Base-by-base conservation (phyloP, 208 protist genomes). In the Strigomonas galati region DNA sequence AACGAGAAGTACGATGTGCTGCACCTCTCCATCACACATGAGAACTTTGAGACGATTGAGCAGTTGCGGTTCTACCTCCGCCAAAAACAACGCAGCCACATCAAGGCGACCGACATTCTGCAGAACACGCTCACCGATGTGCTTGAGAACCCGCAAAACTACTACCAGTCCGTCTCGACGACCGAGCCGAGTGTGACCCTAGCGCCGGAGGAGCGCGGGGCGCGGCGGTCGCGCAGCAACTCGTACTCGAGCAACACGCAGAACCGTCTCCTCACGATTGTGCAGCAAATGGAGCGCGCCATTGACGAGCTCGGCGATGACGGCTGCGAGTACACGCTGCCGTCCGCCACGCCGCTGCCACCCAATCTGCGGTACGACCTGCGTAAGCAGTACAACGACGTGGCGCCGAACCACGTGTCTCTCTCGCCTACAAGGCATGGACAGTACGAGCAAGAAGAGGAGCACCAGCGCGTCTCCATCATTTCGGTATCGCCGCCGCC, bases 51-150 rank as follows among this genome's bases (percentile, higher is more conserved):
- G 26, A 32, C 60, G 31, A 14, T 72, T 28, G 67, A 72, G 43
- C 10, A 48, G 28, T 5, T 56, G 19, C 58, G 67, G 21, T 72
- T 43, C 31, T 51, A 44, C 4, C 59, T 66, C 30, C 67, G 67
- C 26, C 14, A 21, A 2, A 57, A 52, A 12, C 23, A 72, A 43
- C 4, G 3, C 10, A 2, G 2, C 17, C 60, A 72, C 40, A 17
- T 72, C 19, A 5, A 27, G 27, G 58, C 53, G 3, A 49, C 48
- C 5, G 54, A 66, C 21, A 21, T 21, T 24, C 58, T 72, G 60
- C 60, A 61, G 44, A 27, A 1, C 5, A 52, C 28, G 2, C 31
- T 72, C 10, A 66, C 61, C 40, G 46, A 44, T 4, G 19, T 27
- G 28, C 32, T 65, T 17, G 66, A 64, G 66, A 19, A 14, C 24